Percentiles rank a stretch among this genome's conserved stretches.
phyloP scores from a whole-genome alignment of 805 yeast genomes.

The Clavispora asparagi region DNA sequence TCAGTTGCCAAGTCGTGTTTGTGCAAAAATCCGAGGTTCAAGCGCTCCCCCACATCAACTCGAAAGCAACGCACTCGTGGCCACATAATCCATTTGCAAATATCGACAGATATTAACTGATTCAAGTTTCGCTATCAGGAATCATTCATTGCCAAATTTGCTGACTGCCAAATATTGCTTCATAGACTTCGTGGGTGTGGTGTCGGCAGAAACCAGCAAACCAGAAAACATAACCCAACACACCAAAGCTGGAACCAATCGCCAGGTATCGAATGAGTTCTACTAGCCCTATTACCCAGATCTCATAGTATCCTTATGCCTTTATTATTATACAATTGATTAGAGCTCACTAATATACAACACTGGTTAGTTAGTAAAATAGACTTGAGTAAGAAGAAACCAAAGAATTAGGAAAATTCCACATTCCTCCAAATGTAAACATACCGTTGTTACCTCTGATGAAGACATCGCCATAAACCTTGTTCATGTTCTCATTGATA shows the following conservation, averaged over 20 bases:
- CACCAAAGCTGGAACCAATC: too few relatives aligned
- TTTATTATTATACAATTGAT: conserved; percentile 2
- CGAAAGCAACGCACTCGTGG: too few relatives aligned
- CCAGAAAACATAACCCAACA: not conserved
- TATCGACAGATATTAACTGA: too few relatives aligned
- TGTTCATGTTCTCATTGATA: conserved; percentile 41
- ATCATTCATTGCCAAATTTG: too few relatives aligned
- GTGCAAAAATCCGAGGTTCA: too few relatives aligned
- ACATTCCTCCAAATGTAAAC: conserved; percentile 20
- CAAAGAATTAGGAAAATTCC: not conserved
- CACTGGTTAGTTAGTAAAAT: conserved; percentile 30
- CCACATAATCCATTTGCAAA: too few relatives aligned
- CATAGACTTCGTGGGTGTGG: too few relatives aligned
- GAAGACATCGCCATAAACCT: conserved; percentile 70
- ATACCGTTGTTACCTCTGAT: conserved; percentile 82
- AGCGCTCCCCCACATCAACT: too few relatives aligned
- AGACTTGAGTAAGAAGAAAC: not conserved
- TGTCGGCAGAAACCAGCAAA: too few relatives aligned
- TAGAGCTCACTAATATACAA: conserved; percentile 39
- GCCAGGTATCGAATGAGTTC: not conserved
- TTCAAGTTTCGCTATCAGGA: too few relatives aligned
- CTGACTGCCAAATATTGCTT: too few relatives aligned
- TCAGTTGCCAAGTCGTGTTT: too few relatives aligned
- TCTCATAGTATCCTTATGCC: not conserved
- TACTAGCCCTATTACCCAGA: not conserved